phyloP scores from a whole-genome alignment of 2,329 filamentous ascomycete genomes.

The Endocalyx cinctus region DNA sequence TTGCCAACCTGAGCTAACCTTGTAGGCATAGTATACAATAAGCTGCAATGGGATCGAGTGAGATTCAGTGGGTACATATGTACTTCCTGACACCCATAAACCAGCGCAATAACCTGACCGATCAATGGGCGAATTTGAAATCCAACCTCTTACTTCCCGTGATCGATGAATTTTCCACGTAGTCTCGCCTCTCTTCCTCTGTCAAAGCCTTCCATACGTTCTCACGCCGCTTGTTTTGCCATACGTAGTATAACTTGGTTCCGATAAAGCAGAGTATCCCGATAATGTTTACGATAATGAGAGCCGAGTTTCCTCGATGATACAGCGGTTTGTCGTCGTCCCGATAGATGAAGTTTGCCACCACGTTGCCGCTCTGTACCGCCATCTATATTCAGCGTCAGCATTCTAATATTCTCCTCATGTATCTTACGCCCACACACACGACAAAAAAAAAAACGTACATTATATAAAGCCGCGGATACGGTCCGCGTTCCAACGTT shows the following conservation, averaged over 20 bases:
- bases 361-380: slow-evolving; percentile 26
- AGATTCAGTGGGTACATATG: no score
- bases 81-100: no score
- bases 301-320: slow-evolving; percentile 44
- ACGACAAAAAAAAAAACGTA: no score
- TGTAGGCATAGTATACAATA: no score
- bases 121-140: slow-evolving; percentile 35
- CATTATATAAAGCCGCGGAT: slow-evolving; percentile 53
- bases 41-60: no score
- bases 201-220: slow-evolving; percentile 41
- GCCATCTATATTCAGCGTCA: no score
- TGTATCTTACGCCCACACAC: no score
- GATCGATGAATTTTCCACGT: slow-evolving; percentile 38
- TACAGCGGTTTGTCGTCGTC: slow-evolving; percentile 50
- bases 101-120: no score
- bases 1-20: no score
- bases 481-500: slow-evolving; percentile 53
- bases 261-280: slow-evolving; percentile 45
- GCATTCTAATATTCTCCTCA: no score
- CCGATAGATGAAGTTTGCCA: slow-evolving; percentile 40
- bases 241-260: slow-evolving; percentile 46
- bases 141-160: slow-evolving; percentile 38
- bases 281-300: slow-evolving; percentile 43
- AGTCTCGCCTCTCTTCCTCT: slow-evolving; percentile 39
- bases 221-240: slow-evolving; percentile 40